Conservation (phyloP, 371 early-diverging fungal genomes). For the Ordospora pajunii region DNA sequence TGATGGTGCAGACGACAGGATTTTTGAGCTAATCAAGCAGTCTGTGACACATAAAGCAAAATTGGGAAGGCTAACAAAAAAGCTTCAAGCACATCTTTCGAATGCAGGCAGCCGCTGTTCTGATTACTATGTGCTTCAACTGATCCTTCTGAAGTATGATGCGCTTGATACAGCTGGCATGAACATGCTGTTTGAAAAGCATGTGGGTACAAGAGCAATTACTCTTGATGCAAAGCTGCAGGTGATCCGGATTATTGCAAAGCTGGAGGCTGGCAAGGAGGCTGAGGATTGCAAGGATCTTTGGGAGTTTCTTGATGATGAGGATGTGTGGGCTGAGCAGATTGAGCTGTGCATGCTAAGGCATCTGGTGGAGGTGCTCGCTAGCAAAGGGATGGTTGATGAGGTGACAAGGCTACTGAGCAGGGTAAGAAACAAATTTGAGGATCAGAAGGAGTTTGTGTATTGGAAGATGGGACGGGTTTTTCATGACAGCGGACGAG, state of each 20-base stretch:
- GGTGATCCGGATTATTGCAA: constrained; percentile 25
- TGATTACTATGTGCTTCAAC: constrained; percentile 33
- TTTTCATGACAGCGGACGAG: background rate
- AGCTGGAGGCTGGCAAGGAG: background rate
- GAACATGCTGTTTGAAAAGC: constrained; percentile 1
- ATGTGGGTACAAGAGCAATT: background rate
- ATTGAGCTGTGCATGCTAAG: background rate
- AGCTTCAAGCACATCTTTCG: constrained; percentile 27
- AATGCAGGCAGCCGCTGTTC: constrained; percentile 9
- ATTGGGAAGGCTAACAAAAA: constrained; percentile 13
- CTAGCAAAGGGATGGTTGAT: background rate
- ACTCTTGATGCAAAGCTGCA: background rate
- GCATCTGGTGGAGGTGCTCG: background rate
- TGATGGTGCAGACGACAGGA: constrained; percentile 43
- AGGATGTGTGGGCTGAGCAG: background rate
- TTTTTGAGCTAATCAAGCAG: constrained; percentile 50
- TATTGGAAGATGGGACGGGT: constrained; percentile 19
- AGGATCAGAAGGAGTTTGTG: constrained; percentile 19
- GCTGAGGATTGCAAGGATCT: background rate
- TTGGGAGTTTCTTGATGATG: constrained; percentile 4
- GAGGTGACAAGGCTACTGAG: constrained; percentile 16
- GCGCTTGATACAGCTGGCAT: constrained; percentile 3
- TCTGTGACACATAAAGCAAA: constrained; percentile 21
- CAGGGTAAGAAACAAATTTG: constrained; percentile 13
- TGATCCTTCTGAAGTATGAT: constrained; percentile 29